Evolutionary conservation across 108 stramenopile genomes (phyloP).

Genomic region (Nitzschia inconspicua): DNA sequence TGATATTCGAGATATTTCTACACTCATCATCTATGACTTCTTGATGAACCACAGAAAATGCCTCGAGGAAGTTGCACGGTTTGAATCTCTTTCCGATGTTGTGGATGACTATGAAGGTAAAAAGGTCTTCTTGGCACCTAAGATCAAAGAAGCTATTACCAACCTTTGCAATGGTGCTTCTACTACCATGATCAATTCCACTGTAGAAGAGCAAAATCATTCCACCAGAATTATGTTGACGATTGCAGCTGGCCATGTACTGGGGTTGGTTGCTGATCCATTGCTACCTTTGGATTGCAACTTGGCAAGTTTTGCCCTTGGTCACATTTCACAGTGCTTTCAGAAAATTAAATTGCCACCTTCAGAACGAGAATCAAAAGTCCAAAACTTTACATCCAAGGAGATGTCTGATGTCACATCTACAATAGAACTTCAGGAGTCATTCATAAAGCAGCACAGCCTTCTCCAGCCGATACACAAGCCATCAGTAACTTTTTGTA

Average conservation of each 20-base stretch:
- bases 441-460: no score
- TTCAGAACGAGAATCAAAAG: no score
- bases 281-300: constrained; percentile 11
- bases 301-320: constrained; percentile 12
- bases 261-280: neutral
- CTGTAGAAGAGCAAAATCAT: neutral
- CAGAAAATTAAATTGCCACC: no score
- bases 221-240: constrained; percentile 7
- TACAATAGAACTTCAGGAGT: no score
- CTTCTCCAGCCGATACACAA: no score
- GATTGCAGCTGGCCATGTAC: constrained; percentile 4
- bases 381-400: no score
- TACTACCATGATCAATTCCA: neutral
- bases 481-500: no score
- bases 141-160: neutral
- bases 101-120: neutral
- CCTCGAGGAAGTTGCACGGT: constrained; percentile 5
- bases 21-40: constrained; percentile 21
- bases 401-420: no score
- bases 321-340: no score
- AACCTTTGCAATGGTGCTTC: constrained; percentile 13
- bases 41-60: constrained; percentile 26
- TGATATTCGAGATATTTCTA: constrained; percentile 38
- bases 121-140: neutral
- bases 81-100: no score